phyloP scores from a whole-genome alignment of 1,284 basidiomycete species.

The Golubevia sp. region DNA sequence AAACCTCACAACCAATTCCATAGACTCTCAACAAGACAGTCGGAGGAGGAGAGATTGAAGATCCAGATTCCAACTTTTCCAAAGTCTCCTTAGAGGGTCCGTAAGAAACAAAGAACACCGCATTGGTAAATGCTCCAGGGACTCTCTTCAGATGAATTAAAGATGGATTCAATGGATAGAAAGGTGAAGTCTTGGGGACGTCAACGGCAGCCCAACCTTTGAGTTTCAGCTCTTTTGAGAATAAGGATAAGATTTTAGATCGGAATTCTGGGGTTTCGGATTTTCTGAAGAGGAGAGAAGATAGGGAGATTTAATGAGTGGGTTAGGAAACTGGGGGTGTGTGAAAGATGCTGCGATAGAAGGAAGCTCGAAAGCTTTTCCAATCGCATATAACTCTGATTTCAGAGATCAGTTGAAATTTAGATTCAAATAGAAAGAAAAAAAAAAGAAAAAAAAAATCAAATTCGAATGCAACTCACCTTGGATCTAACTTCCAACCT shows the following conservation, averaged over 20 bases:
- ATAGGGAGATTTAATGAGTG: too few species aligned
- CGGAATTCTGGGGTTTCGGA: conserved; percentile 34
- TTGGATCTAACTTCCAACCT: conserved; percentile 42
- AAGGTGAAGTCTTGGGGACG: background rate
- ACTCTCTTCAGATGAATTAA: conserved; percentile 41
- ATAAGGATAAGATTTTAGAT: conserved; percentile 35
- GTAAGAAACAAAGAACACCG: conserved; percentile 58
- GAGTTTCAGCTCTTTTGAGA: conserved; percentile 34
- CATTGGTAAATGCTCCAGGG: conserved; percentile 52
- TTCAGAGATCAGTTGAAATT: too few species aligned
- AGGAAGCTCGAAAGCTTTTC: too few species aligned
- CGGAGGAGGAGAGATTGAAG: conserved; percentile 16
- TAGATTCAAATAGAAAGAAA: background rate
- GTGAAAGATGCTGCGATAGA: too few species aligned
- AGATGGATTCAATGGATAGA: conserved; percentile 29
- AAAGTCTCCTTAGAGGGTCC: background rate
- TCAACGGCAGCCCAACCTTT: conserved; percentile 36
- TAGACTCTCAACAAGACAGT: conserved; percentile 56
- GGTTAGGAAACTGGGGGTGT: background rate
- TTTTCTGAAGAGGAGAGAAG: conserved; percentile 8
- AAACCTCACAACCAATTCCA: conserved; percentile 44
- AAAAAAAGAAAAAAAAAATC: too few species aligned
- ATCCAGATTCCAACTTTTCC: background rate
- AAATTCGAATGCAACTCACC: conserved; percentile 9
- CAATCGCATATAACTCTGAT: too few species aligned